Percentiles rank a stretch among this genome's conserved stretches.
These are phyloP conservation scores for Fusarium tanahbumbuense DNA, from an alignment of 2,329 filamentous ascomycete species.

Conservation along the genomic window DNA sequence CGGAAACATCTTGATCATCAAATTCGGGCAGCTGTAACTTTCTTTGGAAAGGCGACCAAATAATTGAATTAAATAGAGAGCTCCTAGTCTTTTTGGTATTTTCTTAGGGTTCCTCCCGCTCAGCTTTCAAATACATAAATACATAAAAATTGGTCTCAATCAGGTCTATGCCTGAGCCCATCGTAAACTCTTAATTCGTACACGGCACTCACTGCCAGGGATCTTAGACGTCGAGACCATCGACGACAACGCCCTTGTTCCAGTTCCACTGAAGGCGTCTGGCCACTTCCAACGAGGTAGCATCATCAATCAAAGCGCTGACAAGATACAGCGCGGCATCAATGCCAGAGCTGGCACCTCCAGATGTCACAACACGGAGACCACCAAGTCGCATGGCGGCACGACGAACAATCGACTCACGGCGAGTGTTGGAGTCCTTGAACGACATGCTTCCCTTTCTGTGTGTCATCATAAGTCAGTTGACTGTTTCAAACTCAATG, in stretches of 20 bases:
- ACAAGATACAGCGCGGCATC: slow-evolving; percentile 89
- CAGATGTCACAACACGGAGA: slow-evolving; percentile 80
- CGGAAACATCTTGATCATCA: background rate
- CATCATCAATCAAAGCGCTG: slow-evolving; percentile 82
- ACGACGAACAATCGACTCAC: slow-evolving; percentile 84
- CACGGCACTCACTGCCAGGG: slow-evolving; percentile 48
- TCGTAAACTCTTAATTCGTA: slow-evolving; percentile 43
- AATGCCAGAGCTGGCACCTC: slow-evolving; percentile 81
- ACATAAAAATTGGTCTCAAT: slow-evolving; percentile 44
- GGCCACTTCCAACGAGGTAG: slow-evolving; percentile 79
- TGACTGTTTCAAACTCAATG: slow-evolving; percentile 39
- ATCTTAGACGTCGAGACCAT: slow-evolving; percentile 82
- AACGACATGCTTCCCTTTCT: slow-evolving; percentile 88
- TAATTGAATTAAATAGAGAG: slow-evolving; percentile 46
- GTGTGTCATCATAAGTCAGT: slow-evolving; percentile 41
- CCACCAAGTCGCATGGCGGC: slow-evolving; percentile 78
- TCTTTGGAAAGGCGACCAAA: slow-evolving; percentile 30
- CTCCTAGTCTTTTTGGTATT: slow-evolving; percentile 45
- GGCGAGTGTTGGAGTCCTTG: slow-evolving; percentile 77
- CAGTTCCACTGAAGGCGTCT: slow-evolving; percentile 83
- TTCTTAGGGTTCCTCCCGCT: slow-evolving; percentile 46
- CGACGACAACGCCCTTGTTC: slow-evolving; percentile 86
- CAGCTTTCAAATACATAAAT: slow-evolving; percentile 44
- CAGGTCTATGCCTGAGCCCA: slow-evolving; percentile 38
- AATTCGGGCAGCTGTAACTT: background rate